Evolutionary conservation across 345 rosid genomes (phyloP).

Genomic region (Arabis hirsuta): DNA sequence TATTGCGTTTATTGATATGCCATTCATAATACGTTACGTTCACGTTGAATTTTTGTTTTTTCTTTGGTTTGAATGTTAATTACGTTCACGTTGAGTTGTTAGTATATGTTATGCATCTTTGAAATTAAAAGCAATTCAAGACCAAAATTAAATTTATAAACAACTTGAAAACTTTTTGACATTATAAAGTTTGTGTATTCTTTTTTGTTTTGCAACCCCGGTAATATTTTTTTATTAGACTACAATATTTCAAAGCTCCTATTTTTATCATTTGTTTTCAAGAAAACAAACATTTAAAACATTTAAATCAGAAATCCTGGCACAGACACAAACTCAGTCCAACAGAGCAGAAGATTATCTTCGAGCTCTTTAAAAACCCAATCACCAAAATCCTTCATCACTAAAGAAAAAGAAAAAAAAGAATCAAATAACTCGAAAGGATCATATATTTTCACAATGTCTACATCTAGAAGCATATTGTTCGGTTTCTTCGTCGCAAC

Average conservation of each 20-base stretch:
- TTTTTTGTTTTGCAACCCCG: background rate
- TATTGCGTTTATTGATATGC: background rate
- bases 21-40: background rate
- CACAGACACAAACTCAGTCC: conserved; percentile 5
- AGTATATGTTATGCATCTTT: background rate
- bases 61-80: too few species aligned
- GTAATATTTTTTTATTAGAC: background rate
- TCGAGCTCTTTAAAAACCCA: conserved; percentile 2
- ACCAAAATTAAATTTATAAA: background rate
- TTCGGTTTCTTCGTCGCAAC: conserved; percentile 17
- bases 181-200: too few species aligned
- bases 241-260: background rate
- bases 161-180: too few species aligned
- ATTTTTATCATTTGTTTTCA: background rate
- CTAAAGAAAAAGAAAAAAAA: too few species aligned
- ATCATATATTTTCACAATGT: conserved; percentile 2
- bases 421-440: background rate
- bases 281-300: background rate
- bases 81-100: background rate
- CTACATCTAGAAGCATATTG: background rate
- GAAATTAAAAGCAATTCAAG: background rate
- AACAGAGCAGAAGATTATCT: background rate
- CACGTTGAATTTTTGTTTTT: too few species aligned
- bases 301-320: background rate
- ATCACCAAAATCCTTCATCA: background rate